These are phyloP conservation scores for Posidonia australis DNA, from an alignment of 106 monocot genomes.

Conservation along the genomic window DNA sequence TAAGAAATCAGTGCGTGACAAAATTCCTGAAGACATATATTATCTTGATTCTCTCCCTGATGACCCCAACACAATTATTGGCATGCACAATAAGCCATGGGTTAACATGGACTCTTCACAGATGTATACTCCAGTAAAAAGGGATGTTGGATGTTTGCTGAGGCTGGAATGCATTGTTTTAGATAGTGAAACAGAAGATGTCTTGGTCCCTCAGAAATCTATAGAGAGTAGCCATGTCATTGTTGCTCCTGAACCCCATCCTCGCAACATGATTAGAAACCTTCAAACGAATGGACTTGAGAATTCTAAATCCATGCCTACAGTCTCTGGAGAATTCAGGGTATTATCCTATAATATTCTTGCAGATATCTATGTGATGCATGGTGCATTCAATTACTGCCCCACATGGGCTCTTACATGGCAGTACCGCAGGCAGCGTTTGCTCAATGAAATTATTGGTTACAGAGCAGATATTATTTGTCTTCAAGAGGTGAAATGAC, in stretches of 20 bases:
- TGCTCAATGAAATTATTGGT: conserved; percentile 79
- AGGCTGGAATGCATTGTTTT: conserved; percentile 74
- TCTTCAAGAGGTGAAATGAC: conserved; percentile 73
- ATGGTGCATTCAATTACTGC: conserved; percentile 66
- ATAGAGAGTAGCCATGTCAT: conserved; percentile 73
- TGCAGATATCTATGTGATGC: conserved; percentile 60
- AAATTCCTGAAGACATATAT: conserved; percentile 53
- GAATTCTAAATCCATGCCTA: conserved; percentile 1
- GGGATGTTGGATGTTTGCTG: conserved; percentile 70
- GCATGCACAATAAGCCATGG: conserved; percentile 49
- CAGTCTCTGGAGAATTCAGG: conserved; percentile 36
- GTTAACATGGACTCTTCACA: conserved; percentile 57
- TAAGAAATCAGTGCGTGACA: conserved; percentile 37
- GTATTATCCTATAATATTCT: conserved; percentile 89
- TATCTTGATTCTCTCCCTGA: conserved; percentile 33
- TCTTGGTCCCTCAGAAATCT: conserved; percentile 34
- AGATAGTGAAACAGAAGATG: conserved; percentile 46
- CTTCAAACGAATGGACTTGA: conserved; percentile 46
- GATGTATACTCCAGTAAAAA: conserved; percentile 71
- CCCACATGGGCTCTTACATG: conserved; percentile 92
- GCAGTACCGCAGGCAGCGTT: conserved; percentile 76
- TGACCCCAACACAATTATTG: conserved; percentile 33
- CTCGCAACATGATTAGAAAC: conserved; percentile 35
- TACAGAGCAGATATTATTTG: conserved; percentile 92
- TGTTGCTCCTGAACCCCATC: conserved; percentile 66